Percentiles rank a stretch among this genome's conserved stretches.
Conservation (phyloP, 2,329 filamentous ascomycete species). For the Cytospora piceae region DNA sequence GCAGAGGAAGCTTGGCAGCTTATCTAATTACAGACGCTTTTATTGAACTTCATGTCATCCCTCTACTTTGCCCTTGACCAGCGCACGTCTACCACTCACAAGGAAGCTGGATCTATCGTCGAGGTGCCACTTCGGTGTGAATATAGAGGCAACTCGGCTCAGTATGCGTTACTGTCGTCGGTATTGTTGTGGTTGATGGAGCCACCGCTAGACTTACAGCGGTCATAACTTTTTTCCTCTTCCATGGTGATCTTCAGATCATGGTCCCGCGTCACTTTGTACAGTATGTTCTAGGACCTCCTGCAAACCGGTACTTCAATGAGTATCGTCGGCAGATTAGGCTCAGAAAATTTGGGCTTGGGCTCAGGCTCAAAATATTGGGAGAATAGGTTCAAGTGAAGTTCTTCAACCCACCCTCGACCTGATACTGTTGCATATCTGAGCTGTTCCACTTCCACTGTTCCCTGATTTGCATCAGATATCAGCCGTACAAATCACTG, state of each 20-base stretch:
- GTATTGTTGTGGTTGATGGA: too few species aligned
- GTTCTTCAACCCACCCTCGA: too few species aligned
- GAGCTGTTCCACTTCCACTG: too few species aligned
- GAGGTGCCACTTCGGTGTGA: neutral
- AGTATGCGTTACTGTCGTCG: neutral
- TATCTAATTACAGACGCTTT: neutral
- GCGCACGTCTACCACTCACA: neutral
- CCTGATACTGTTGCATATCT: too few species aligned
- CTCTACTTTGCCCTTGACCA: neutral
- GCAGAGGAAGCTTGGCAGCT: neutral
- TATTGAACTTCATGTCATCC: neutral
- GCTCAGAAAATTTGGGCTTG: too few species aligned
- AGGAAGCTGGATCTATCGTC: neutral
- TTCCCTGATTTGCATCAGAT: too few species aligned
- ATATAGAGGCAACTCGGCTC: neutral
- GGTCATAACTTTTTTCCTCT: neutral
- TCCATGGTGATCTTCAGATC: neutral
- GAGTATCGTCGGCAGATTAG: too few species aligned
- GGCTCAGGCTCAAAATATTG: too few species aligned
- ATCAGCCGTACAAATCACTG: neutral
- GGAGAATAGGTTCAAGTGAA: too few species aligned
- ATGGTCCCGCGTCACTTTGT: neutral
- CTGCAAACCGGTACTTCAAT: too few species aligned
- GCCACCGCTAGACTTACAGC: neutral
- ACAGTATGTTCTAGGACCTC: neutral